A percentile compares a stretch with the other conserved stretches of the same genome.
These are phyloP conservation scores for Plasmodium malariae DNA, from an alignment of 169 alveolate species.

Conservation along the genomic window DNA sequence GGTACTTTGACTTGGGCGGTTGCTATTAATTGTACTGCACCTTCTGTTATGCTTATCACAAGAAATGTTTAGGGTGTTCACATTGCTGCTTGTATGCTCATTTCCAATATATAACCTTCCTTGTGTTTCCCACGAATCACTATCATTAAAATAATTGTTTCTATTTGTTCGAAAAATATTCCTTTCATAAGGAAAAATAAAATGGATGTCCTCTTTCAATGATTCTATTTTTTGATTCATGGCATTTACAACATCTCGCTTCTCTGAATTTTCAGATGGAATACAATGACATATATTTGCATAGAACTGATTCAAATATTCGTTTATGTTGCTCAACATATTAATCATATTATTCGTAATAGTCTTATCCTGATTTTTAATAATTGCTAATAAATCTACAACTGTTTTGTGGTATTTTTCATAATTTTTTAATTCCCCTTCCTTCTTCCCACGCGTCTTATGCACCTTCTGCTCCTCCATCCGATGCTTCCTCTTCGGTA, in stretches of 20 bases:
- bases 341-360: constrained; percentile 41
- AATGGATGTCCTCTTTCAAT: constrained; percentile 8
- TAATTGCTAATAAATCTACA: constrained; percentile 24
- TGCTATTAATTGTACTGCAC: neutral
- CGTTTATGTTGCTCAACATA: constrained; percentile 26
- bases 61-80: too few relatives aligned
- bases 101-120: neutral
- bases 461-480: too few relatives aligned
- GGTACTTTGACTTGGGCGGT: too few relatives aligned
- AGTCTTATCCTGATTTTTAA: constrained; percentile 33
- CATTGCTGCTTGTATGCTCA: neutral
- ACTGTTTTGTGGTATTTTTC: constrained; percentile 18
- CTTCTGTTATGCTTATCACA: neutral
- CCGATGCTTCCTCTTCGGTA: neutral
- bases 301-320: constrained; percentile 31
- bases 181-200: neutral
- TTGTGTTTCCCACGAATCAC: neutral
- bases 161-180: neutral
- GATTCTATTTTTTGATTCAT: constrained; percentile 32
- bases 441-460: too few relatives aligned
- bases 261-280: constrained; percentile 9
- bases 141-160: neutral
- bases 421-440: neutral
- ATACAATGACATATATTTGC: constrained; percentile 41
- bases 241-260: constrained; percentile 10